Percentiles rank a stretch among this genome's conserved stretches.
These are phyloP conservation scores for Massospora cicadina DNA, from an alignment of 371 early-diverging fungal genomes.

Conservation along the genomic window DNA sequence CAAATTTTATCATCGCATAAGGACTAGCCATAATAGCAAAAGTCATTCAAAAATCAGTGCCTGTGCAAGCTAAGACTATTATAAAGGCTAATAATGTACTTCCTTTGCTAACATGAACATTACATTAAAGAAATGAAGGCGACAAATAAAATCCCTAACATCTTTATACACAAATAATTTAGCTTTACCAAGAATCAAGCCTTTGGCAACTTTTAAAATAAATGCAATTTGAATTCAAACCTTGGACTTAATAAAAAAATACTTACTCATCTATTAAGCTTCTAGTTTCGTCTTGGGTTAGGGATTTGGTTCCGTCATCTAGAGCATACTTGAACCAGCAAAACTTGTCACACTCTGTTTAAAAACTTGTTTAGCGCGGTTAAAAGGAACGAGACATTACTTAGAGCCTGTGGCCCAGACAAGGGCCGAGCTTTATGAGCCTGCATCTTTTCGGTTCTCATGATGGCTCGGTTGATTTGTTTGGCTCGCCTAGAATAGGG, in stretches of 20 bases:
- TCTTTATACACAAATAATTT: too few species aligned
- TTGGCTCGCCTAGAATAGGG: conserved; percentile 5
- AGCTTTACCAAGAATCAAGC: too few species aligned
- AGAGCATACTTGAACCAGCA: conserved; percentile 3
- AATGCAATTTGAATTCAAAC: background rate
- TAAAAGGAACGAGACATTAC: background rate
- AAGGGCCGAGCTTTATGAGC: background rate
- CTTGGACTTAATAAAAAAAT: background rate
- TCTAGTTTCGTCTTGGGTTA: background rate
- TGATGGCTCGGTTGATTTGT: conserved; percentile 5
- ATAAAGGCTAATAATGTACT: too few species aligned
- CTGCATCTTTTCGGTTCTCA: background rate
- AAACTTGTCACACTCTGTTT: conserved; percentile 6
- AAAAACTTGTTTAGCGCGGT: background rate
- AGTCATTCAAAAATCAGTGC: too few species aligned
- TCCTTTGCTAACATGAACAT: too few species aligned
- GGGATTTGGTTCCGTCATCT: background rate
- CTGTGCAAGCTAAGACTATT: too few species aligned
- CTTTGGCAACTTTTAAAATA: background rate
- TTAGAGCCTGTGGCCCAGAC: background rate
- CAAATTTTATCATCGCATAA: too few species aligned
- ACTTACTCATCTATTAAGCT: conserved; percentile 2
- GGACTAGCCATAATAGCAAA: too few species aligned
- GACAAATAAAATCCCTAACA: background rate
- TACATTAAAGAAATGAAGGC: background rate